Base-by-base conservation (phyloP, 2,329 filamentous ascomycete genomes). In the Thelonectria olida region DNA sequence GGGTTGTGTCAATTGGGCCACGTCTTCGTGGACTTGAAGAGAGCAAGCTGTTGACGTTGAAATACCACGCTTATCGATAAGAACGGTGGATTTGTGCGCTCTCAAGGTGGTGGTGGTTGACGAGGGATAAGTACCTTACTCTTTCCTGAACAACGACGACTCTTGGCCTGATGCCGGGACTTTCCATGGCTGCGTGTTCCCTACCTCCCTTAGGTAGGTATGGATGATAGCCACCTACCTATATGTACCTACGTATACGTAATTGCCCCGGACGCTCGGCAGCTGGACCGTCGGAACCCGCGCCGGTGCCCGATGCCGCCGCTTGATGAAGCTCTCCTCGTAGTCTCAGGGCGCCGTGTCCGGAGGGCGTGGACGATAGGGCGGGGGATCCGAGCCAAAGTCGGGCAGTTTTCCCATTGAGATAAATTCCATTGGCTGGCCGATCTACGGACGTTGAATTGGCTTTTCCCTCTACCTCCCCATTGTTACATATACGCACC, bases 311-410 rank as follows among this genome's bases (percentile, higher is more conserved):
- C 36, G 48, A 58, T 39, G 55, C 42, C 49, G 34, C 52, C 19
- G 27, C 41, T n/a, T n/a, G n/a, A n/a, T n/a, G n/a, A n/a, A n/a
- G n/a, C n/a, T n/a, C n/a, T n/a, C n/a, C n/a, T n/a, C n/a, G n/a
- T n/a, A n/a, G n/a, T 38, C 34, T 31, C 2, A n/a, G 7, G 36
- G 38, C 58, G 58, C 52, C 52, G 58, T 55, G 28, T 61, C 52
- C 58, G 58, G 58, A 61, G 52, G 45, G 58, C 47, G 51, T 28
- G 12, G 28, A 31, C 31, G 13, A 5, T 15, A 31, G 38, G 58
- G 58, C 58, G 58, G 58, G 58, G 58, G 39, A 61, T 17, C 39
- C 39, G 39, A 61, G 39, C 36, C 41, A 38, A 38, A 49, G 44
- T 41, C 51, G 52, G 57, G 45, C 42, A 34, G 17, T 45, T 27